Base-by-base conservation (phyloP, 108 stramenopile species). In the Cyclotella distinguenda region DNA sequence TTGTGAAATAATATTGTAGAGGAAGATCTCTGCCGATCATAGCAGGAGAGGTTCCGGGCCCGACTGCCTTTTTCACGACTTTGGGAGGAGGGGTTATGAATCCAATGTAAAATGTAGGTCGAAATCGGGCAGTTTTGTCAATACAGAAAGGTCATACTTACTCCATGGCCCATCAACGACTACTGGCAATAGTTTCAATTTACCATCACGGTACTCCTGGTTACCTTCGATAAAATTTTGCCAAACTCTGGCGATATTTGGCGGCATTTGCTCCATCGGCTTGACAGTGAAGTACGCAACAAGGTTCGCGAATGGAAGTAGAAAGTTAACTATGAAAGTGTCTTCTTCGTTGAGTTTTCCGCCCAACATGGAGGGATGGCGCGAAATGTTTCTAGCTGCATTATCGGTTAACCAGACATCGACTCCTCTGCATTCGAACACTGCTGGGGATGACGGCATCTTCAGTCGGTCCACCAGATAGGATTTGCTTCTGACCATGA, bases 91-190 rank as follows among this genome's bases (percentile, higher is more conserved):
- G n/a, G n/a, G n/a, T n/a, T n/a, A n/a, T n/a, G n/a, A n/a, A n/a
- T n/a, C n/a, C n/a, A n/a, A n/a, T n/a, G n/a, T n/a, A n/a, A n/a
- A n/a, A n/a, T n/a, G n/a, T n/a, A n/a, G n/a, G n/a, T n/a, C n/a
- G n/a, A n/a, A n/a, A n/a, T n/a, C n/a, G n/a, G n/a, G n/a, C n/a
- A n/a, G n/a, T n/a, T n/a, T n/a, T n/a, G n/a, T n/a, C n/a, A n/a
- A n/a, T n/a, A n/a, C n/a, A n/a, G n/a, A n/a, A n/a, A n/a, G n/a
- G n/a, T n/a, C n/a, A n/a, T n/a, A n/a, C n/a, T n/a, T n/a, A n/a
- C n/a, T 91, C 95, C 95, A 95, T 31, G 90, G 90, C 6, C 95
- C 95, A 43, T 95, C 91, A 16, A 91, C 81, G 25, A 93, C 89
- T 22, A 93, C 84, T 1, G 95, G 91, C 5, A 95, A 70, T 27